Conservation (phyloP, 192 early-diverging fungal genomes). For the Umbelopsis sp. region DNA sequence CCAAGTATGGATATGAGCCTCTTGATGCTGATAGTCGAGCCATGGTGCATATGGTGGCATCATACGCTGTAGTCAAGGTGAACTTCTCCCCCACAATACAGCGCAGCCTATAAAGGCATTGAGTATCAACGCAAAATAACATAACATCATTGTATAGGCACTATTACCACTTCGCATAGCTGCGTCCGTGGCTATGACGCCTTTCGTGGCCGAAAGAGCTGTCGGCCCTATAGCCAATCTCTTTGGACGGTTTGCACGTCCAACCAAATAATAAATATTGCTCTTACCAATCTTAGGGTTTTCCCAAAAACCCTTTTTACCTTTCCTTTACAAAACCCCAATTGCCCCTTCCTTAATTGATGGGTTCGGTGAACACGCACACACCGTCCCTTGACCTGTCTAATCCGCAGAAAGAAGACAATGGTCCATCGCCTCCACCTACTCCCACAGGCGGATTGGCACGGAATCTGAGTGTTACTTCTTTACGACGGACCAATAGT, state of each 20-base stretch:
- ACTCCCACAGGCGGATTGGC: slow-evolving; percentile 1
- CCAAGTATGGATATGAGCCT: slow-evolving; percentile 54
- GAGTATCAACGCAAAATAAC: neutral
- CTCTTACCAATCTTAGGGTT: neutral
- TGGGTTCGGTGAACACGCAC: slow-evolving; percentile 14
- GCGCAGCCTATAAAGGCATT: neutral
- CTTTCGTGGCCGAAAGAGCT: slow-evolving; percentile 53
- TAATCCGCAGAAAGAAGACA: slow-evolving; percentile 6
- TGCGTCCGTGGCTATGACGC: slow-evolving; percentile 58
- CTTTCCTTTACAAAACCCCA: neutral
- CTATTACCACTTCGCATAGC: slow-evolving; percentile 70
- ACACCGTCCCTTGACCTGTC: slow-evolving; percentile 11
- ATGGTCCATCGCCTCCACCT: slow-evolving; percentile 4
- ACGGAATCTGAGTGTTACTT: slow-evolving; percentile 15
- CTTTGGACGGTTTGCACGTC: slow-evolving; percentile 18
- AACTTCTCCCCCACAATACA: neutral
- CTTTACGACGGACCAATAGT: slow-evolving; percentile 19
- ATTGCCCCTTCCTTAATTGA: neutral
- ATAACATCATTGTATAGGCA: slow-evolving; percentile 32
- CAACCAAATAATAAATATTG: slow-evolving; percentile 11
- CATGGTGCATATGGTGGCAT: slow-evolving; percentile 74
- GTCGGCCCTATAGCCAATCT: slow-evolving; percentile 41
- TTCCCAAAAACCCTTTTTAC: slow-evolving; percentile 2
- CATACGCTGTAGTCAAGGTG: slow-evolving; percentile 86
- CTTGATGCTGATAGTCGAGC: slow-evolving; percentile 50